Evolutionary conservation across 345 rosid genomes (phyloP).

Genomic region (Citropsis articulata): DNA sequence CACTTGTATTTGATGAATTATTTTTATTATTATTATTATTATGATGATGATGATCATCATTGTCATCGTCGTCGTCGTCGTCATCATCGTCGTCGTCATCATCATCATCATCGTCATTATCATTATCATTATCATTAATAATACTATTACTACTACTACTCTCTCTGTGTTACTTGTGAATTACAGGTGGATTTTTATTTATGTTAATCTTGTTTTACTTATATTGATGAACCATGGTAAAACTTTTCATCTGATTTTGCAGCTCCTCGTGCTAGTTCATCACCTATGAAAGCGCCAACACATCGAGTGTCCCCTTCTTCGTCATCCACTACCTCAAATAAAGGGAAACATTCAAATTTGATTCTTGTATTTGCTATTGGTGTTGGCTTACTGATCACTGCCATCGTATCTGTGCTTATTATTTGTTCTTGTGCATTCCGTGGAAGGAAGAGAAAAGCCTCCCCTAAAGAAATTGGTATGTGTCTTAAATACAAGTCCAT

Average conservation of each 20-base stretch:
- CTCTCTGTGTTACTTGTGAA: not conserved
- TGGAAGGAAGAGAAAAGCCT: constrained; percentile 47
- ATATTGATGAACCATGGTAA: constrained; percentile 9
- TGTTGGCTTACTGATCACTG: constrained; percentile 54
- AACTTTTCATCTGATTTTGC: constrained; percentile 28
- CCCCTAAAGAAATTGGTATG: constrained; percentile 58
- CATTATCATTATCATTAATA: too few species aligned
- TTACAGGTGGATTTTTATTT: not conserved
- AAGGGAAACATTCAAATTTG: constrained; percentile 54
- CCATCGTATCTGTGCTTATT: constrained; percentile 52
- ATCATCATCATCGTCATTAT: too few species aligned
- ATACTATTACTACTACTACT: too few species aligned
- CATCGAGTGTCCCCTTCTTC: constrained; percentile 43
- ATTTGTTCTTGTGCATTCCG: constrained; percentile 60
- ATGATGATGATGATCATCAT: too few species aligned
- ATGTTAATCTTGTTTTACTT: constrained; percentile 1
- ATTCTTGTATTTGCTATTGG: constrained; percentile 65
- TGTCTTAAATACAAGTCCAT: constrained; percentile 21
- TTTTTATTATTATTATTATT: too few species aligned
- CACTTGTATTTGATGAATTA: not conserved
- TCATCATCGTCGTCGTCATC: too few species aligned
- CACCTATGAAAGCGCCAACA: constrained; percentile 52
- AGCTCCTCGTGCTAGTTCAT: constrained; percentile 66
- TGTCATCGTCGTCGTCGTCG: too few species aligned
- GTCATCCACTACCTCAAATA: constrained; percentile 37